Percentiles rank a stretch among this genome's conserved stretches.
These are phyloP conservation scores for Sophora flavescens DNA, from an alignment of 306 rosid species.

Conservation along the genomic window DNA sequence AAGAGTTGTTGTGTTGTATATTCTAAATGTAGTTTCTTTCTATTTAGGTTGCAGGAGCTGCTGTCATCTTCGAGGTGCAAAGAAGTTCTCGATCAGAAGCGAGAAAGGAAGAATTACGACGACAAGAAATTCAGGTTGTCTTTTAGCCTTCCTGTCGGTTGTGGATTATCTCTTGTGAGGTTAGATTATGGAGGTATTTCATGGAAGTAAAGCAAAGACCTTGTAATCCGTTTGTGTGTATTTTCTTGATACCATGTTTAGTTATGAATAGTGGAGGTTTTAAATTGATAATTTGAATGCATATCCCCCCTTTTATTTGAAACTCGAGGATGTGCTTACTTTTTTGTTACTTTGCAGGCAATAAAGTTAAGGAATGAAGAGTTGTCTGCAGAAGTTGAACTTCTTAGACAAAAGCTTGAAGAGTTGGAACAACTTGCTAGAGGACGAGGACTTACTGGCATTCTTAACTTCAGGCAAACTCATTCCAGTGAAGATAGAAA, in stretches of 20 bases:
- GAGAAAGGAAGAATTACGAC: conserved; percentile 58
- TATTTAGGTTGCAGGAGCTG: conserved; percentile 59
- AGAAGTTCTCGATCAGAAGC: conserved; percentile 62
- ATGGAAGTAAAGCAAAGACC: background rate
- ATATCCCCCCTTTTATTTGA: background rate
- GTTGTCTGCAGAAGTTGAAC: conserved; percentile 40
- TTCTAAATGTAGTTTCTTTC: conserved; percentile 29
- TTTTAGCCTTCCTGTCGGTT: conserved; percentile 24
- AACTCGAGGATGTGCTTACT: conserved; percentile 13
- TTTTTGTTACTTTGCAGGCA: conserved; percentile 56
- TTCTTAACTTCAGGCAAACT: conserved; percentile 52
- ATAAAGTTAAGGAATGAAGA: conserved; percentile 52
- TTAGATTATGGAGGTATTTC: conserved; percentile 38
- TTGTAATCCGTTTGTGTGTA: too few relatives aligned
- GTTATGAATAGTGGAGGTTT: too few relatives aligned
- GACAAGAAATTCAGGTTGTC: conserved; percentile 54
- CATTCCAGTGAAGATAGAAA: conserved; percentile 38
- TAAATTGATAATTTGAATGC: conserved; percentile 36
- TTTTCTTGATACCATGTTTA: too few relatives aligned
- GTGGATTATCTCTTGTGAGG: conserved; percentile 7
- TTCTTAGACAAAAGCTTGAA: conserved; percentile 53
- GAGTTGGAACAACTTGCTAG: conserved; percentile 67
- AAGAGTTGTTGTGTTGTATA: background rate
- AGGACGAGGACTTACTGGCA: conserved; percentile 60
- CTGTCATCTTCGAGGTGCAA: conserved; percentile 59